These are phyloP conservation scores for Globisporangium barbulae DNA, from an alignment of 352 stramenopile genomes.

Conservation along the genomic window DNA sequence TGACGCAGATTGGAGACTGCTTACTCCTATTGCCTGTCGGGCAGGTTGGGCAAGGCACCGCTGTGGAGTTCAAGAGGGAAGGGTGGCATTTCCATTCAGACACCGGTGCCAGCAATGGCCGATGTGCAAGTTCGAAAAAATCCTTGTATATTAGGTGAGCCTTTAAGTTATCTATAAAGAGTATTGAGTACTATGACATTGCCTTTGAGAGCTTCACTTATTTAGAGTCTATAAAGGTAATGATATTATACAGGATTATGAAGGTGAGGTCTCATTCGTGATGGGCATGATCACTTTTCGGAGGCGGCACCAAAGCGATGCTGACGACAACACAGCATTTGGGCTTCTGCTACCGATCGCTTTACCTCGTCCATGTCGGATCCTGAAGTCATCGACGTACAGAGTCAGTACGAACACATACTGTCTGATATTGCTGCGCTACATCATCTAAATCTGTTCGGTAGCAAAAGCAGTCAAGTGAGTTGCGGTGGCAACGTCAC, in stretches of 20 bases:
- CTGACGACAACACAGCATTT: neutral
- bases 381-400: neutral
- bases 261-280: neutral
- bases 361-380: neutral
- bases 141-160: neutral
- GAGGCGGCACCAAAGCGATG: neutral
- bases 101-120: neutral
- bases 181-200: too few relatives aligned
- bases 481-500: neutral
- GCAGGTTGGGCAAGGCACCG: neutral
- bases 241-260: neutral
- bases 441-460: neutral
- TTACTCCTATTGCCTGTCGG: neutral
- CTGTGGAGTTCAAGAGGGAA: neutral
- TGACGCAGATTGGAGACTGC: conserved; percentile 1
- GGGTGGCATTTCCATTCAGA: conserved; percentile 9
- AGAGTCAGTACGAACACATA: neutral
- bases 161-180: neutral
- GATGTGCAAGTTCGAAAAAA: conserved; percentile 1
- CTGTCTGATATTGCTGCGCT: neutral
- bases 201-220: neutral
- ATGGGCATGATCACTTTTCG: conserved; percentile 1
- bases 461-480: neutral
- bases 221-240: neutral
- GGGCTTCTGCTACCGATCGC: neutral